These are phyloP conservation scores for Globisporangium takayamanum DNA, from an alignment of 352 stramenopile species.

Conservation along the genomic window DNA sequence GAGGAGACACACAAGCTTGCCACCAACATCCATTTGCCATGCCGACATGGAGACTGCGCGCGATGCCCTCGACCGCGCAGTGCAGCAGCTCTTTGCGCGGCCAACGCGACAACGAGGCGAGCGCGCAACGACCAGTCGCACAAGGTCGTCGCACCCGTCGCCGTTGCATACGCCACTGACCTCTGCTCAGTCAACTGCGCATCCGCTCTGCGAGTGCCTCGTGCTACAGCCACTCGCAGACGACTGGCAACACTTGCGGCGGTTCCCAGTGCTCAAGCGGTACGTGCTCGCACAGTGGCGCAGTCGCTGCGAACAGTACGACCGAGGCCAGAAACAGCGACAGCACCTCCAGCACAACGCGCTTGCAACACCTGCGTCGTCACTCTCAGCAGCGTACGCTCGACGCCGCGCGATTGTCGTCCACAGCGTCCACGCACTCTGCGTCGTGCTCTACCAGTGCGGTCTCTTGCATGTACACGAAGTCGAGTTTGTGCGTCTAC, in stretches of 20 bases:
- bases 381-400: constrained; percentile 5
- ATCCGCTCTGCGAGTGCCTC: constrained; percentile 40
- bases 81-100: constrained; percentile 37
- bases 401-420: constrained; percentile 12
- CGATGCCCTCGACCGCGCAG: constrained; percentile 21
- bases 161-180: background rate
- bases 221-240: constrained; percentile 10
- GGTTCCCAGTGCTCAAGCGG: constrained; percentile 42
- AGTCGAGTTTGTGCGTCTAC: constrained; percentile 12
- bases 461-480: constrained; percentile 20
- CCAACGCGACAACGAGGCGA: background rate
- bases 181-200: background rate
- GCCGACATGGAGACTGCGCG: constrained; percentile 20
- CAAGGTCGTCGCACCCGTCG: background rate
- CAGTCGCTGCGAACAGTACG: constrained; percentile 13
- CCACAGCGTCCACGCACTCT: constrained; percentile 26
- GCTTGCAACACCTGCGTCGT: constrained; percentile 1
- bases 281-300: constrained; percentile 32
- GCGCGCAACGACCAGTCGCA: background rate
- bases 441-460: constrained; percentile 33
- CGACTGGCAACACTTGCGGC: constrained; percentile 23
- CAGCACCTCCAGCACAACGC: background rate
- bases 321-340: background rate
- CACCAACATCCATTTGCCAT: background rate
- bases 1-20: background rate